Conservation (phyloP, 2,329 filamentous ascomycete genomes). For the Colletotrichum siamense region DNA sequence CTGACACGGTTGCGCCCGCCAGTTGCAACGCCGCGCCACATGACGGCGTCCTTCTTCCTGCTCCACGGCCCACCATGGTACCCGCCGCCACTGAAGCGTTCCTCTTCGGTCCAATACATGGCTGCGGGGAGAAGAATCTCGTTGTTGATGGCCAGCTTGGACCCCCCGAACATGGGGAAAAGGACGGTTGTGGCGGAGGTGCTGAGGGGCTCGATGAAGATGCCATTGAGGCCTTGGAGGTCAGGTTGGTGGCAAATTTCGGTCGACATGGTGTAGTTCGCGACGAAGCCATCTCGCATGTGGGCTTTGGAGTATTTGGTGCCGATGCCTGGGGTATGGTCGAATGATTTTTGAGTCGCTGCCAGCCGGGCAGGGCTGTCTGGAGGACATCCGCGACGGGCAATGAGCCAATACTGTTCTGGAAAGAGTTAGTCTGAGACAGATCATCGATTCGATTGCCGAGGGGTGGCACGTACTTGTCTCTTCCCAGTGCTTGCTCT, state of each 20-base stretch:
- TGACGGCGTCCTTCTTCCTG: conserved; percentile 56
- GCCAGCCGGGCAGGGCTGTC: conserved; percentile 63
- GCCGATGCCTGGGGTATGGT: conserved; percentile 48
- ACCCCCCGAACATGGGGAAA: conserved; percentile 72
- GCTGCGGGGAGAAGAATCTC: conserved; percentile 73
- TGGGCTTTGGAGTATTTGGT: conserved; percentile 52
- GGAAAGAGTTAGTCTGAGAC: not conserved
- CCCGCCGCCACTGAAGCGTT: conserved; percentile 64
- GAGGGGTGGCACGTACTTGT: conserved; percentile 43
- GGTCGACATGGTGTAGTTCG: conserved; percentile 65
- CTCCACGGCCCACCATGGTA: conserved; percentile 61
- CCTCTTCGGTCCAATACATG: conserved; percentile 71
- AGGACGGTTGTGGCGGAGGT: conserved; percentile 61
- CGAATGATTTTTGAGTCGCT: conserved; percentile 45
- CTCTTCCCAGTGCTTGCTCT: conserved; percentile 54
- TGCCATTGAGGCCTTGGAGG: conserved; percentile 66
- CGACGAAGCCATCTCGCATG: conserved; percentile 61
- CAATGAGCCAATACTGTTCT: conserved; percentile 64
- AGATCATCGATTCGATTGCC: not conserved
- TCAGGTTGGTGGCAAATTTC: conserved; percentile 72
- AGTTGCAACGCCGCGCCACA: conserved; percentile 74
- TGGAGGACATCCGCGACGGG: conserved; percentile 65
- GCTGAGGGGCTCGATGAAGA: conserved; percentile 66
- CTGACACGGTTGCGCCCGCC: conserved; percentile 63
- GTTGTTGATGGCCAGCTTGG: conserved; percentile 72